Base-by-base conservation (phyloP, 1,284 basidiomycete species). In the Fomes fomentarius region DNA sequence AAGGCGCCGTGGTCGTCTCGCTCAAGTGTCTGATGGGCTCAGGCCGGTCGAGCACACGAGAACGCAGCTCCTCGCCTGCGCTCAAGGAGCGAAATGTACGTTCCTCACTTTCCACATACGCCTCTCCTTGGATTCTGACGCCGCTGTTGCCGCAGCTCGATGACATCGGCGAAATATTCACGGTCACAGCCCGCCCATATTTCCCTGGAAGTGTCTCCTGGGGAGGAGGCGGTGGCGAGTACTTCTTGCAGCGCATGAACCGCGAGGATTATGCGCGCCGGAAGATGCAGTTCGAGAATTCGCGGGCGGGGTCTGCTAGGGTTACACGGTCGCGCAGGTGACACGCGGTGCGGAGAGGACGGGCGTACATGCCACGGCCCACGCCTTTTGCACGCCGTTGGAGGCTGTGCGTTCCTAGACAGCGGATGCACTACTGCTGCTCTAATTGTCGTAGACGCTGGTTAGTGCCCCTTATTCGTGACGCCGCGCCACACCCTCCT, bases 1-100 rank as follows among this genome's bases (percentile, higher is more conserved):
- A 91, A 60, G 89, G 89, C 28, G 89, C 89, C 1, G 81, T 86
- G 42, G 87, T 91, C 17, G 79, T 91, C n/a, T 91, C 89, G 8
- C 70, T 91, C 14, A 78, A 81, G 50, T 85, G 86, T 1, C 91
- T 91, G 61, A 85, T 86, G 33, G 77, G 81, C 12, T 79, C 80
- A 8, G 83, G 81, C 24, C 80, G 87, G n/a, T 73, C 91, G 26
- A 88, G 85, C 0, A 85, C 89, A 62, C 59, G 59, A 1, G 56
- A 58, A 26, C 59, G 59, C 41, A 58, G 59, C 47, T 46, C 56
- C n/a, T 61, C 59, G 3, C 59, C 59, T 3, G 56, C 59, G 17
- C 51, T 61, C 14, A 57, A 58, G 40, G 59, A 61, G 24, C 59
- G 59, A 14, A 91, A 90, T 58, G 86, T 88, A 61, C 40, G 85